phyloP scores from a whole-genome alignment of 1,139 yeast species.

The Suhomyces guaymorum region DNA sequence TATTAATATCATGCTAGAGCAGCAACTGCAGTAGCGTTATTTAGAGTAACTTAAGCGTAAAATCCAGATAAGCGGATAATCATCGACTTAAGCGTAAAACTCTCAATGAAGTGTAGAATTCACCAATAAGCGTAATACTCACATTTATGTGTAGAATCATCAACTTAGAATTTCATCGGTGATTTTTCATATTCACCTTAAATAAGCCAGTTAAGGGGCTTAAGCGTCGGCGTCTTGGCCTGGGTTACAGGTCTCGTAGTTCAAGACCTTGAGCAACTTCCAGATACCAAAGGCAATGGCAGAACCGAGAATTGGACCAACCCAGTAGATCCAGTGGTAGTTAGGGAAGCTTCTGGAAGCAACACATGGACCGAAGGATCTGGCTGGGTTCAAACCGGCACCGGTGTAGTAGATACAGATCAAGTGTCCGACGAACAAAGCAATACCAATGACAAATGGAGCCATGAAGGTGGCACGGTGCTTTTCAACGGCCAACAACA shows the following conservation, averaged over 20 bases:
- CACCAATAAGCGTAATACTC: too few species aligned
- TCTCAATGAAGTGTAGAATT: too few species aligned
- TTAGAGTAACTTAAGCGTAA: too few species aligned
- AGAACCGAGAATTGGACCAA: conserved; percentile 79
- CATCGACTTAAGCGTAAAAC: too few species aligned
- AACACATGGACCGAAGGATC: conserved; percentile 82
- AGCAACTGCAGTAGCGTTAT: too few species aligned
- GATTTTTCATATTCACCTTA: too few species aligned
- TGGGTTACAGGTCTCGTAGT: conserved; percentile 72
- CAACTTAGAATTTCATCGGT: too few species aligned
- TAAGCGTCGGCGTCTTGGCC: conserved; percentile 55
- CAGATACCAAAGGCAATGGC: conserved; percentile 66
- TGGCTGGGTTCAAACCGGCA: conserved; percentile 91
- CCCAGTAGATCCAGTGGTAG: conserved; percentile 93
- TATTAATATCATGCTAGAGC: too few species aligned
- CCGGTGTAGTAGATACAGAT: conserved; percentile 84
- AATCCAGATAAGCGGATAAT: too few species aligned
- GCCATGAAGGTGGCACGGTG: conserved; percentile 76
- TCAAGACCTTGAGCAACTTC: conserved; percentile 63
- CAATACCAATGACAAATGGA: conserved; percentile 80
- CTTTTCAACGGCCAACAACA: conserved; percentile 84
- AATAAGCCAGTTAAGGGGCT: too few species aligned
- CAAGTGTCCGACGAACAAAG: conserved; percentile 81
- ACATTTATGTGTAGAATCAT: too few species aligned
- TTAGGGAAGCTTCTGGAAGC: conserved; percentile 72